These are phyloP conservation scores for Endotrypanum monterogeii DNA, from an alignment of 208 protist species.

Conservation along the genomic window DNA sequence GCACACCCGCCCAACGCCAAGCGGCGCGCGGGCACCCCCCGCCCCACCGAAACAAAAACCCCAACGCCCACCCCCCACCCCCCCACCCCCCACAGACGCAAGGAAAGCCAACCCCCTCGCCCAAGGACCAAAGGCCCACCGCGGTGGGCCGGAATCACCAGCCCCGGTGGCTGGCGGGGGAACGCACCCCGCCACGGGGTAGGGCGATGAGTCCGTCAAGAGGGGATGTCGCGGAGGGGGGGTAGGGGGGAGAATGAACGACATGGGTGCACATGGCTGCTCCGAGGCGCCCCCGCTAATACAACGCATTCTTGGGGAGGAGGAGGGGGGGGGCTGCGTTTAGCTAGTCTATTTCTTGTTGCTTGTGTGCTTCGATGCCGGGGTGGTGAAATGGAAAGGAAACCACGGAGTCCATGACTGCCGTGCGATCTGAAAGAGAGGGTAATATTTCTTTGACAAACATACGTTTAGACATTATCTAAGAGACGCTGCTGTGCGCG, in stretches of 20 bases:
- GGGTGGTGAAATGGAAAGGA: background rate
- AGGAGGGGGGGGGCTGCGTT: background rate
- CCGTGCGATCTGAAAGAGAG: background rate
- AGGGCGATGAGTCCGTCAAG: too few species aligned
- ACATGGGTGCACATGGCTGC: too few species aligned
- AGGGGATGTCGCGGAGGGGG: too few species aligned
- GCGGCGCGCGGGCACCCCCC: background rate
- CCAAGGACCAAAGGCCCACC: too few species aligned
- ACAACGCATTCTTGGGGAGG: background rate
- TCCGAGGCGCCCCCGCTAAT: too few species aligned
- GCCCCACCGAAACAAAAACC: background rate
- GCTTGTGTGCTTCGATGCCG: background rate
- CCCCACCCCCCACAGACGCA: background rate
- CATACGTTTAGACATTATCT: background rate
- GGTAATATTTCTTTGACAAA: background rate
- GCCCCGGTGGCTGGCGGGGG: too few species aligned
- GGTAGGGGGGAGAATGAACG: background rate
- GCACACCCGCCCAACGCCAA: background rate
- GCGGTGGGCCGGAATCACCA: too few species aligned
- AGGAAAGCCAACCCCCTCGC: too few species aligned
- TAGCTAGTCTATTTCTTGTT: too few species aligned
- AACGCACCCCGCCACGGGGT: too few species aligned
- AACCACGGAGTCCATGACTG: background rate
- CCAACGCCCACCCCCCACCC: background rate
- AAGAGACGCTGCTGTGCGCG: background rate